Conservation (phyloP, 225 moss, liverwort and hornwort species). For the Pseudisothecium myosuroides region DNA sequence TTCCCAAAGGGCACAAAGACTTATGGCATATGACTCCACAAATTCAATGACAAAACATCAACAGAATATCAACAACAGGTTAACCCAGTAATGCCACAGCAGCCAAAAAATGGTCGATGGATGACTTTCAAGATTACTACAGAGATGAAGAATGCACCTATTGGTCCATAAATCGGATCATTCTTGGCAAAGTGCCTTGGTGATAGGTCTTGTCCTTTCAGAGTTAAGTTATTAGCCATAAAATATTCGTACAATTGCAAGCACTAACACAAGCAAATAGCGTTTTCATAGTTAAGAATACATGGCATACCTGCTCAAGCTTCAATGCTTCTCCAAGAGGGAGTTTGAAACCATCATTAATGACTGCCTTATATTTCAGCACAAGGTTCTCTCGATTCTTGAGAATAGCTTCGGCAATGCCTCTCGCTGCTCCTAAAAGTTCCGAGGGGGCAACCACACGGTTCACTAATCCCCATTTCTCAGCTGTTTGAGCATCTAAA, state of each 20-base stretch:
- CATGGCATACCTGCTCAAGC: constrained; percentile 61
- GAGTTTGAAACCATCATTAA: constrained; percentile 69
- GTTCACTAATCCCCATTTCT: constrained; percentile 93
- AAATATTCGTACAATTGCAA: not conserved
- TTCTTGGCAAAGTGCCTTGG: not conserved
- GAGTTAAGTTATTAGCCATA: not conserved
- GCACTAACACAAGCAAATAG: not conserved
- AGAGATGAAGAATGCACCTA: not conserved
- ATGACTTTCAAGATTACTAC: not conserved
- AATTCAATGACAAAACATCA: not conserved
- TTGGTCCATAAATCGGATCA: not conserved
- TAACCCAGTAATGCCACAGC: not conserved
- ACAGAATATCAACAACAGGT: not conserved
- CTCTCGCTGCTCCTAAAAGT: constrained; percentile 49
- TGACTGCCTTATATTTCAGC: constrained; percentile 54
- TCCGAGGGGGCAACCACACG: constrained; percentile 68
- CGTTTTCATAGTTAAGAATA: not conserved
- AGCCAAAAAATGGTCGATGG: not conserved
- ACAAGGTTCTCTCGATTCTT: constrained; percentile 60
- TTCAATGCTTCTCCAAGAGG: constrained; percentile 67
- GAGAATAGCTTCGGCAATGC: constrained; percentile 70
- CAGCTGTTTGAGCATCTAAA: constrained; percentile 74
- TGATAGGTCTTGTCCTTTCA: not conserved
- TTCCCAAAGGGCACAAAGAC: not conserved
- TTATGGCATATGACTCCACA: not conserved